A percentile compares a stretch with the other conserved stretches of the same genome.
phyloP scores from a whole-genome alignment of 1,284 basidiomycete genomes.

The Austroboletus niveus region DNA sequence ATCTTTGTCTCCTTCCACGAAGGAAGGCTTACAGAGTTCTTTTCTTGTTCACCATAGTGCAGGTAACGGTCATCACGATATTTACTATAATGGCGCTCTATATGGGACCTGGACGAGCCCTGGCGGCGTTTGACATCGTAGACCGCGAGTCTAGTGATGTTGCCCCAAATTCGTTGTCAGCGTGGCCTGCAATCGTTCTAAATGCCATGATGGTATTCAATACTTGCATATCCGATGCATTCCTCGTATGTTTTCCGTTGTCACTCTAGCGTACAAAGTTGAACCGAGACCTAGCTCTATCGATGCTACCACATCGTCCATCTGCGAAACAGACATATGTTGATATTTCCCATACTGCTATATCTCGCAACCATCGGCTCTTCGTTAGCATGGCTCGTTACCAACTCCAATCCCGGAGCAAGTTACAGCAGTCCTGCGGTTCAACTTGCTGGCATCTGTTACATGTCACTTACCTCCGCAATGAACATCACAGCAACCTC shows the following conservation, averaged over 20 bases:
- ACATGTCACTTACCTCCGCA: conserved; percentile 14
- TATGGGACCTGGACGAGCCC: too few relatives aligned
- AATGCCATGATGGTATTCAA: conserved; percentile 17
- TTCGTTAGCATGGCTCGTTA: conserved; percentile 17
- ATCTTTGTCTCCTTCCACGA: too few relatives aligned
- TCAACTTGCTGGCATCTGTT: conserved; percentile 15
- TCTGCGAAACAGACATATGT: conserved; percentile 1
- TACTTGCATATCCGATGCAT: conserved; percentile 23
- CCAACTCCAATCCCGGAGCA: conserved; percentile 7
- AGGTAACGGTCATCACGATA: too few relatives aligned
- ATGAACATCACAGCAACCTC: conserved; percentile 14
- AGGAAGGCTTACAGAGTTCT: too few relatives aligned
- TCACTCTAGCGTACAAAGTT: neutral
- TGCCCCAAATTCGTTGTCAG: conserved; percentile 6
- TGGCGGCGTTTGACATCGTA: too few relatives aligned
- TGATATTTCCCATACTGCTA: conserved; percentile 2
- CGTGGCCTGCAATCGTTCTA: conserved; percentile 15
- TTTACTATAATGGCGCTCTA: too few relatives aligned
- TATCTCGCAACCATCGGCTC: conserved; percentile 18
- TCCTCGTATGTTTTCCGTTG: conserved; percentile 18
- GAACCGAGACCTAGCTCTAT: conserved; percentile 16
- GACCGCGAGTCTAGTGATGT: too few relatives aligned
- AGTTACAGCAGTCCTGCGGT: conserved; percentile 11
- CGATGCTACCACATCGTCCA: conserved; percentile 22
- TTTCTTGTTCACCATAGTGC: too few relatives aligned